A percentile compares a stretch with the other conserved stretches of the same genome.
These are phyloP conservation scores for Fagopyrum esculentum DNA, from an alignment of 148 eudicot species.

Conservation along the genomic window DNA sequence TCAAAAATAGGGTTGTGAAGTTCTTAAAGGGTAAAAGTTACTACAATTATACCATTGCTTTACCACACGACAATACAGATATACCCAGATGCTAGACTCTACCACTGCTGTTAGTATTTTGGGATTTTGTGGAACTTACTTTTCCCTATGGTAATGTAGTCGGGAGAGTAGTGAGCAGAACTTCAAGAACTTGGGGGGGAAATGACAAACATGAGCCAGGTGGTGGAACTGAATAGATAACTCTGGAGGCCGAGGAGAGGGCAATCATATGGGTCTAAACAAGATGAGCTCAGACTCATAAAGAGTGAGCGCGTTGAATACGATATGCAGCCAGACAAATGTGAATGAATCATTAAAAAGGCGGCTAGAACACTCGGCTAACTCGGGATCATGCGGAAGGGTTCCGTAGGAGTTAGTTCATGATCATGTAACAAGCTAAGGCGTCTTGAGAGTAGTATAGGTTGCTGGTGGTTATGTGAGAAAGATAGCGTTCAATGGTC, in stretches of 20 bases:
- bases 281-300: not conserved
- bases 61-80: too few relatives aligned
- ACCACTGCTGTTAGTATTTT: too few relatives aligned
- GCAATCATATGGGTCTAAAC: not conserved
- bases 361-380: conserved; percentile 62
- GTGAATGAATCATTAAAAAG: conserved; percentile 38
- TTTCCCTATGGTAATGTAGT: too few relatives aligned
- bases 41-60: too few relatives aligned
- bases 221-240: conserved; percentile 53
- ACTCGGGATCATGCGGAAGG: conserved; percentile 64
- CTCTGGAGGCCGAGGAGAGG: conserved; percentile 22
- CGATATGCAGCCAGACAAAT: conserved; percentile 19
- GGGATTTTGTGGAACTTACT: too few relatives aligned
- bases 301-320: not conserved
- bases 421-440: conserved; percentile 66
- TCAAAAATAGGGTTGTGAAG: too few relatives aligned
- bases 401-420: conserved; percentile 37
- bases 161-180: too few relatives aligned
- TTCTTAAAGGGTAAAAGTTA: too few relatives aligned
- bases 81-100: too few relatives aligned
- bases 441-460: conserved; percentile 19
- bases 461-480: not conserved
- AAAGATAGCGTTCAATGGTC: not conserved
- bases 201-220: conserved; percentile 69
- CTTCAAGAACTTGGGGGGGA: conserved; percentile 16